Evolutionary conservation across 2,329 filamentous ascomycete genomes (phyloP).

Genomic region (Lachnellula suecica): DNA sequence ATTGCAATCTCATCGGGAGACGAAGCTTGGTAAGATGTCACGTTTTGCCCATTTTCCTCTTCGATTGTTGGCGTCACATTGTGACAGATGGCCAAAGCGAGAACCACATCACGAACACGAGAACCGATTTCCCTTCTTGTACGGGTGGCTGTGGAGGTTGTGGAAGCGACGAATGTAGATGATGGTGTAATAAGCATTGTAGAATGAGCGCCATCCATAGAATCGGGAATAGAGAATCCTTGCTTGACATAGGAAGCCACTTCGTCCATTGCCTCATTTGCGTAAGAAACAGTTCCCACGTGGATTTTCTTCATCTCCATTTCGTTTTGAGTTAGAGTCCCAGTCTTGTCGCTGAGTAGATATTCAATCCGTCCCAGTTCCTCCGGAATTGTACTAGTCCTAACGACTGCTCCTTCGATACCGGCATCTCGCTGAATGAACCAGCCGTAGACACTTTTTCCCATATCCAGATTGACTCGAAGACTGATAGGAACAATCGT

Average conservation of each 20-base stretch:
- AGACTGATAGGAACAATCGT: constrained; percentile 97
- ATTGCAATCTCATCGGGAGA: constrained; percentile 98
- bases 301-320: constrained; percentile 99
- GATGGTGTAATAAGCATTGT: constrained; percentile 71
- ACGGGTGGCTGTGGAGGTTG: constrained; percentile 65
- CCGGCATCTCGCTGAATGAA: constrained; percentile 91
- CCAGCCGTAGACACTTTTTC: constrained; percentile 92
- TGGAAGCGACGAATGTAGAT: constrained; percentile 61
- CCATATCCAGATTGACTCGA: constrained; percentile 94
- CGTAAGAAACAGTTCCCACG: constrained; percentile 95
- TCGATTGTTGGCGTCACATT: constrained; percentile 94
- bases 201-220: constrained; percentile 44
- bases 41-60: constrained; percentile 71
- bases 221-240: constrained; percentile 64
- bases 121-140: constrained; percentile 92
- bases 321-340: constrained; percentile 96
- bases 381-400: constrained; percentile 96
- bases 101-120: constrained; percentile 86
- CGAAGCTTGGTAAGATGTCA: constrained; percentile 91
- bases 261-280: constrained; percentile 98
- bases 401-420: constrained; percentile 88
- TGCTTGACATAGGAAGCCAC: constrained; percentile 84
- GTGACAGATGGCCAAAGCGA: constrained; percentile 91
- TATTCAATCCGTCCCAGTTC: constrained; percentile 96
- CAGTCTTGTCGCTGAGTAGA: constrained; percentile 93